Evolutionary conservation across 1,139 yeast species (phyloP).

Genomic region (Blastobotrys apis): DNA sequence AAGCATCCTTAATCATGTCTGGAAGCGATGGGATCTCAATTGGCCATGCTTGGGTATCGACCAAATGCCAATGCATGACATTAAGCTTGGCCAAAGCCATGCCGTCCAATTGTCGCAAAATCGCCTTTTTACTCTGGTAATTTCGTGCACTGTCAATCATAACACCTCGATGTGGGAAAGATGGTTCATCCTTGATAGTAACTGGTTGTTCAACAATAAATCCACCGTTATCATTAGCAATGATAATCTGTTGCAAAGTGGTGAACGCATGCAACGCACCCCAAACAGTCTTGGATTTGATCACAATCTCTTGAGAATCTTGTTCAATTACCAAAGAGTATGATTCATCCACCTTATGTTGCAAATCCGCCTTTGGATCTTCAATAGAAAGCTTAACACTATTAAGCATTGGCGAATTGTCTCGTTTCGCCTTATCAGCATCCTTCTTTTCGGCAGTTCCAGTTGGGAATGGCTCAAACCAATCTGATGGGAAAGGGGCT

Average conservation of each 20-base stretch:
- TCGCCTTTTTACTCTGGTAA: slow-evolving; percentile 35
- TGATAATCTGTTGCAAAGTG: slow-evolving; percentile 43
- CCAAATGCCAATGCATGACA: slow-evolving; percentile 46
- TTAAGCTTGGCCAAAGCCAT: slow-evolving; percentile 45
- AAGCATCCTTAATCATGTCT: slow-evolving; percentile 44
- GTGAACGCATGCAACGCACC: slow-evolving; percentile 45
- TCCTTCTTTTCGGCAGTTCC: slow-evolving; percentile 2
- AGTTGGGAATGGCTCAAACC: slow-evolving; percentile 25
- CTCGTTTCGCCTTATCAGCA: slow-evolving; percentile 9
- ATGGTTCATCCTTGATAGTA: slow-evolving; percentile 40
- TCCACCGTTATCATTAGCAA: slow-evolving; percentile 27
- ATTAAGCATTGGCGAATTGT: slow-evolving; percentile 9
- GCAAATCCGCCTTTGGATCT: slow-evolving; percentile 36
- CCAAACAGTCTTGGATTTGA: slow-evolving; percentile 41
- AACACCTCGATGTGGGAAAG: slow-evolving; percentile 44
- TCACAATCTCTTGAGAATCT: slow-evolving; percentile 25
- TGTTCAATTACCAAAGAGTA: slow-evolving; percentile 31
- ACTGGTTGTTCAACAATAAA: slow-evolving; percentile 37
- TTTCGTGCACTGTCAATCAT: slow-evolving; percentile 46
- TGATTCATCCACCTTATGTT: slow-evolving; percentile 43
- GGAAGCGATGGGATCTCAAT: slow-evolving; percentile 39
- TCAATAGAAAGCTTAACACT: slow-evolving; percentile 25
- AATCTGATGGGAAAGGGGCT: slow-evolving; percentile 19
- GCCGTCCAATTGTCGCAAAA: slow-evolving; percentile 42
- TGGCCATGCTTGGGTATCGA: slow-evolving; percentile 49